phyloP scores from a whole-genome alignment of 225 moss, liverwort and hornwort genomes.

The Physcomitrium patens region DNA sequence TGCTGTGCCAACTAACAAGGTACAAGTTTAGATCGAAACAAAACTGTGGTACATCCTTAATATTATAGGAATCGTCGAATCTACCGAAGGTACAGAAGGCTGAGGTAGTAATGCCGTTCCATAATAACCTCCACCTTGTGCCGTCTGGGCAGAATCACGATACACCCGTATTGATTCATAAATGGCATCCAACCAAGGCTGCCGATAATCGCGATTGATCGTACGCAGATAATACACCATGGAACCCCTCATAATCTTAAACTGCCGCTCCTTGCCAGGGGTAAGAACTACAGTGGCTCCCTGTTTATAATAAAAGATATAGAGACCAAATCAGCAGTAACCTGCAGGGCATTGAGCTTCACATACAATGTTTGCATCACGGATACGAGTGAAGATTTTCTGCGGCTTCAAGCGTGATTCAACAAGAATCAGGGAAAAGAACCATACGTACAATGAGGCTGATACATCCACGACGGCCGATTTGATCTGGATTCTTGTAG shows the following conservation, averaged over 20 bases:
- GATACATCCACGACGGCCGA: constrained; percentile 94
- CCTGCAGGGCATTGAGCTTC: not conserved
- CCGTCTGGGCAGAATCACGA: constrained; percentile 82
- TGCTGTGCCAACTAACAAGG: too few species aligned
- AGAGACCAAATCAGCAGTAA: constrained; percentile 12
- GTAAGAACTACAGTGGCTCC: constrained; percentile 85
- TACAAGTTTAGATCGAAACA: not conserved
- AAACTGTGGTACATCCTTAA: constrained; percentile 9
- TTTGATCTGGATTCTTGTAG: constrained; percentile 93
- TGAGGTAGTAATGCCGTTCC: constrained; percentile 76
- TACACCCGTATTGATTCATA: constrained; percentile 86
- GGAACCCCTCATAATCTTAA: constrained; percentile 94
- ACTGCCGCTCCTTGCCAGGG: constrained; percentile 89
- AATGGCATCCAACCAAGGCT: constrained; percentile 93
- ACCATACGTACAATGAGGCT: constrained; percentile 69
- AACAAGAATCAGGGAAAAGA: not conserved
- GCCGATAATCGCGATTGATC: constrained; percentile 84
- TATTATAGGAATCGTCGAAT: constrained; percentile 16
- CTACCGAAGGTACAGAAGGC: constrained; percentile 89
- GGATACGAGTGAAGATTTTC: not conserved
- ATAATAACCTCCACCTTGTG: constrained; percentile 78
- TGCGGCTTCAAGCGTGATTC: not conserved
- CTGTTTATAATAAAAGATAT: constrained; percentile 49
- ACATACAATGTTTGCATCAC: not conserved
- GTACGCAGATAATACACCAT: constrained; percentile 92